Evolutionary conservation across 768 basidiomycete species (phyloP), one percentile per base, ranked within the genome.

Genomic region (Paxillus involutus): DNA sequence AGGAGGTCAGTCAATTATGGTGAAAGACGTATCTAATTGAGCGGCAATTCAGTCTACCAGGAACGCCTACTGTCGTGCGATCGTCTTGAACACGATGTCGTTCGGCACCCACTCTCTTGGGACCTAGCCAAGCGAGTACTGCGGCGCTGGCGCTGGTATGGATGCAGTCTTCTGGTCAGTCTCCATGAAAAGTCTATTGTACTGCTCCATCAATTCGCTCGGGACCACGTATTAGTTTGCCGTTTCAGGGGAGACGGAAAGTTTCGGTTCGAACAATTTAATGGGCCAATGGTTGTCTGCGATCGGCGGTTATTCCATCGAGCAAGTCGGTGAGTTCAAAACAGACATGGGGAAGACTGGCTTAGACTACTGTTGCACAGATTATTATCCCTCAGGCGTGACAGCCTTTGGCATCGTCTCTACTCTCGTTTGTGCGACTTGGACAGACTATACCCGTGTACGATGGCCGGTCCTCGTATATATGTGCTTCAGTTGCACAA

Each of bases 221-320:
- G 19, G 36, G 16, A 43, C 47, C n/a, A 29, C 17, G 30, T n/a
- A 19, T 17, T 29, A 85, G 85, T 87, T 87, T 60, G 81, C 81
- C 10, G 73, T 84, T 24, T 86, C 81, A 7, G 86, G 84, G 2
- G 84, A 87, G 65, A 81, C 82, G 1, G 86, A 87, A 61, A 81
- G 81, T 59, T 82, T 88, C 50, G 83, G 84, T 5, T 83, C 82
- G 17, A 88, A 86, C 61, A 86, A 86, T 69, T 67, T 87, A 37
- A 88, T 87, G 86, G 84, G 85, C 10, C 85, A 86, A 64, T 86
- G 83, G 81, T 72, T 87, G 41, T 82, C 83, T 59, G 77, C 81
- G 12, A 75, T 81, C 13, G 80, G 83, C 9, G 81, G 80, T 6
- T 87, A 81, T 61, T 79, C 82, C 11, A 79, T 87, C 4, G 81